Base-by-base conservation (phyloP, 768 basidiomycete species). In the Mycena indigotica region DNA sequence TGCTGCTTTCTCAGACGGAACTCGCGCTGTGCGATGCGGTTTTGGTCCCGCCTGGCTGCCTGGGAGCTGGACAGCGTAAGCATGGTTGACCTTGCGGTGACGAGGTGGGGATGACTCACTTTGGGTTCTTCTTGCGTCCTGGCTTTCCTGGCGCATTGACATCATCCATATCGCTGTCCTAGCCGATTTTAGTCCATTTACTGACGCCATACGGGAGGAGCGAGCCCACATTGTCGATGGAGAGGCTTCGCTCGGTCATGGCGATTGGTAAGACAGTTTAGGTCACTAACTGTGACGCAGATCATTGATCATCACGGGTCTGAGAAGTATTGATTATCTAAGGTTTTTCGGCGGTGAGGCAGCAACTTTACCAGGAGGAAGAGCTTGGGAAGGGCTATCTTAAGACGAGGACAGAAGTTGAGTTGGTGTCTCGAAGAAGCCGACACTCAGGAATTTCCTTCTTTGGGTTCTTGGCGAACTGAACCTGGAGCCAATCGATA, bases 1-100 rank as follows among this genome's bases (percentile, higher is more conserved):
- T 95, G 94, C 67, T 96, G 95, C 70, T 97, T 97, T 66, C 95
- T 80, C 51, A 95, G 75, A 50, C 95, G 85, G 67, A 96, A 97
- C 70, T 97, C 95, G 17, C 95, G 84, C 69, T 96, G 95, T 1
- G 95, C 95, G 52, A 96, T 93, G 52, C 91, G 84, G 68, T 94
- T 94, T 70, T 94, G 91, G 74, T 94, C 91, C 63, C 91, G 83
- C 65, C 91, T 77, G 15, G 92, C 91, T 29, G 91, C 91, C 73
- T 93, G 92, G 21, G 91, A 94, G 75, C 91, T 94, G 56, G 55
- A 40, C 21, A 56, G 50, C 62, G 64, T 62, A 60, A 61, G 53
- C 35, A 41, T 6, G 50, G 50, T 50, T 60, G 52, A 26, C 41
- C 51, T 25, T 41, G 50, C 40, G 24, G 61, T 45, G 35, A 53